These are phyloP conservation scores for Cystobasidium slooffiae DNA, from an alignment of 1,284 basidiomycete genomes.

Conservation along the genomic window DNA sequence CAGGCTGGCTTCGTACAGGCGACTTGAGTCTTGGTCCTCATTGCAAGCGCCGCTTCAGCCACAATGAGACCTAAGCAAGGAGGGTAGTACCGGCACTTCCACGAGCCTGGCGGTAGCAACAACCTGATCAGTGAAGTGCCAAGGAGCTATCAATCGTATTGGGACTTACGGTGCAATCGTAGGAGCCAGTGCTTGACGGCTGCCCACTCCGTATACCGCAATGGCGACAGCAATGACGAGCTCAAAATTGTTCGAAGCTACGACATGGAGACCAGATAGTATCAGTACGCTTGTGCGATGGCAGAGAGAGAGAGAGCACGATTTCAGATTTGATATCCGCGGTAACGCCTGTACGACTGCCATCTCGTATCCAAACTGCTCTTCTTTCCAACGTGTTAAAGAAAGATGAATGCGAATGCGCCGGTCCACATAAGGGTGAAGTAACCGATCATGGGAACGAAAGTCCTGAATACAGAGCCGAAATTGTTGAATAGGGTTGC, in stretches of 20 bases:
- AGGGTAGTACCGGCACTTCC: no score
- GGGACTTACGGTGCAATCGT: conserved; percentile 73
- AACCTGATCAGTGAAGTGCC: no score
- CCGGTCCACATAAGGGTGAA: conserved; percentile 44
- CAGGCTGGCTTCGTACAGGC: no score
- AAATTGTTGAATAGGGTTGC: conserved; percentile 60
- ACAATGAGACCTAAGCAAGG: no score
- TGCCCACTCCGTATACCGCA: conserved; percentile 73
- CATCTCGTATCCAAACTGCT: conserved; percentile 55
- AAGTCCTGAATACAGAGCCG: conserved; percentile 73
- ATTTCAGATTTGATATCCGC: conserved; percentile 53
- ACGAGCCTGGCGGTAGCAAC: no score
- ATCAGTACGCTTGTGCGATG: background rate
- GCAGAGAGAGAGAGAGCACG: conserved; percentile 45
- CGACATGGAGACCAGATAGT: conserved; percentile 28
- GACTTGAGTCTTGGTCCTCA: no score
- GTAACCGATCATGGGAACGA: conserved; percentile 70
- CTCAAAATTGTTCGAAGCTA: conserved; percentile 58
- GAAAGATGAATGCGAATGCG: conserved; percentile 19
- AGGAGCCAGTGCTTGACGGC: conserved; percentile 76
- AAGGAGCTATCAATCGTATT: no score
- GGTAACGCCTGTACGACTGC: conserved; percentile 59
- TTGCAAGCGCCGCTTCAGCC: no score
- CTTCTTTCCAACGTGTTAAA: conserved; percentile 6
- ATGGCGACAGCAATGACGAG: conserved; percentile 82